Percentiles rank a stretch among this genome's conserved stretches.
phyloP scores from a whole-genome alignment of 345 rosid species.

The Brassica juncea region DNA sequence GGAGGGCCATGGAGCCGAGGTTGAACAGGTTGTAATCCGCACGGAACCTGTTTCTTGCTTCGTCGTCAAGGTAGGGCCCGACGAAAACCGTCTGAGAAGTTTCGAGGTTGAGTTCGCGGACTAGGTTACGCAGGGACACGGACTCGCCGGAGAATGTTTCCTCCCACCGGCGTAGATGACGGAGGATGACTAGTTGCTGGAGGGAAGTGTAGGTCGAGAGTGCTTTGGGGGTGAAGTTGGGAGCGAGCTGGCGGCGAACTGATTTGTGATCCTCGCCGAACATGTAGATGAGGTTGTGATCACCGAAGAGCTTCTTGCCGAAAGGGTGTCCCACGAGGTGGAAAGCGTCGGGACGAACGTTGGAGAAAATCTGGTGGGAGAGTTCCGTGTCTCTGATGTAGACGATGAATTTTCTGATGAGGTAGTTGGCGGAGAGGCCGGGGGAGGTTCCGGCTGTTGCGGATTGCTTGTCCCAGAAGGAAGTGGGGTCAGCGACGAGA shows the following conservation, averaged over 20 bases:
- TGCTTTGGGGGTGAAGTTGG: conserved; percentile 74
- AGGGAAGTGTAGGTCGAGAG: conserved; percentile 64
- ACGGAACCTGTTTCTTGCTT: conserved; percentile 47
- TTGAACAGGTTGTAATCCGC: conserved; percentile 72
- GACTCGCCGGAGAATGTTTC: conserved; percentile 28
- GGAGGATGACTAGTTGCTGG: conserved; percentile 65
- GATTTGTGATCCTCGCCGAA: conserved; percentile 82
- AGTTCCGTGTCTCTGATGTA: conserved; percentile 64
- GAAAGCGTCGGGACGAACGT: conserved; percentile 84
- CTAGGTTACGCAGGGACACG: conserved; percentile 49
- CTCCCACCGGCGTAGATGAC: conserved; percentile 62
- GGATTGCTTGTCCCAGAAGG: conserved; percentile 72
- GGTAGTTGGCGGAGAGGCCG: conserved; percentile 69
- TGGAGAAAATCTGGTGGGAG: conserved; percentile 66
- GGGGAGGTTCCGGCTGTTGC: conserved; percentile 21
- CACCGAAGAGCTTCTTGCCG: conserved; percentile 82
- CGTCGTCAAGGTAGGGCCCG: conserved; percentile 56
- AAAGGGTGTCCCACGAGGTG: conserved; percentile 76
- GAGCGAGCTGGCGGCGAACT: conserved; percentile 76
- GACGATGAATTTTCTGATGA: conserved; percentile 66
- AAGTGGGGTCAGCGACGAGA: conserved; percentile 57
- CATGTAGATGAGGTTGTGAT: conserved; percentile 80
- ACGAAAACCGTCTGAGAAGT: conserved; percentile 87
- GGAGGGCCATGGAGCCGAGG: conserved; percentile 67
- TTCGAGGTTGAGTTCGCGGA: conserved; percentile 76